phyloP scores from a whole-genome alignment of 1,284 basidiomycete species.

The Sphagnurus paluster region DNA sequence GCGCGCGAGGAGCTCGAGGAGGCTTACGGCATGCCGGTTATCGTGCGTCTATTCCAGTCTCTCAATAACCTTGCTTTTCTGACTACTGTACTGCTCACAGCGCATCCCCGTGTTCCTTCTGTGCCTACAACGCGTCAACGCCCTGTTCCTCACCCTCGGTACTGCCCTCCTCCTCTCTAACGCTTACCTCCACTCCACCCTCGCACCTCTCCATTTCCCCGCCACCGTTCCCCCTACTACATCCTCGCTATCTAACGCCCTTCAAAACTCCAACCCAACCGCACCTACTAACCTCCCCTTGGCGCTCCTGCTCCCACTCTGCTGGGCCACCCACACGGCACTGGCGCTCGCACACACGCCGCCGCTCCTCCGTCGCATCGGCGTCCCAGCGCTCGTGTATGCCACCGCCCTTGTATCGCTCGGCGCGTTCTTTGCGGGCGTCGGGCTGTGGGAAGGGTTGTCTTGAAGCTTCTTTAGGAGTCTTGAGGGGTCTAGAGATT shows the following conservation, averaged over 20 bases:
- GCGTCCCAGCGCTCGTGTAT: constrained; percentile 71
- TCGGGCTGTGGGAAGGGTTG: constrained; percentile 66
- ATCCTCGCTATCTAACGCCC: not conserved
- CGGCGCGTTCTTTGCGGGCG: constrained; percentile 63
- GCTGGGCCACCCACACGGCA: constrained; percentile 49
- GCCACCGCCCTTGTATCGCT: constrained; percentile 61
- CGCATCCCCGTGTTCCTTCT: constrained; percentile 75
- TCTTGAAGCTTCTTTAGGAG: too few relatives aligned
- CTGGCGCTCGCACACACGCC: constrained; percentile 63
- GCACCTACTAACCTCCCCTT: constrained; percentile 35
- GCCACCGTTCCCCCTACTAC: not conserved
- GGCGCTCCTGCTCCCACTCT: constrained; percentile 45
- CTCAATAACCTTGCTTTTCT: not conserved
- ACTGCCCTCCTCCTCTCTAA: constrained; percentile 63
- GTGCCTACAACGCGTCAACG: constrained; percentile 71
- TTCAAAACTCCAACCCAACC: not conserved
- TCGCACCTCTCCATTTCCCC: constrained; percentile 18
- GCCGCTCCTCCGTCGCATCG: constrained; percentile 60
- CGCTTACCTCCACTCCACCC: constrained; percentile 52
- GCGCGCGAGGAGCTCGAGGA: constrained; percentile 72
- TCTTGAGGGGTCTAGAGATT: too few relatives aligned
- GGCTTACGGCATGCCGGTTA: constrained; percentile 70
- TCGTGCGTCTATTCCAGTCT: constrained; percentile 47
- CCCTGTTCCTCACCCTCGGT: constrained; percentile 66
- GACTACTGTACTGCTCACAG: constrained; percentile 33